A percentile compares a stretch with the other conserved stretches of the same genome.
Evolutionary conservation across 2,329 filamentous ascomycete genomes (phyloP).

Genomic region (Pseudocercospora macadamiae): DNA sequence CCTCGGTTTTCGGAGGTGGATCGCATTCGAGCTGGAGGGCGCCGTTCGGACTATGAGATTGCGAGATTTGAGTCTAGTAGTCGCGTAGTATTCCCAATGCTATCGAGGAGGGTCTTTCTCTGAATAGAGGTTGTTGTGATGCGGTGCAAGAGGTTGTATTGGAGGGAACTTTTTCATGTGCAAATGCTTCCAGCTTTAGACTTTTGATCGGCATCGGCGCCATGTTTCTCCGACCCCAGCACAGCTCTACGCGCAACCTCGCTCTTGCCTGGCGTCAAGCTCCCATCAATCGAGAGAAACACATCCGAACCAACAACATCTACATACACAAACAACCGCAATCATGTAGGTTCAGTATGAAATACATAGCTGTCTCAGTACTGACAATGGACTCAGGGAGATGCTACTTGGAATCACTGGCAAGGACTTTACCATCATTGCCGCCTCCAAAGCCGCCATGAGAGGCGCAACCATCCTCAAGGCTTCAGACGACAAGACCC

Average conservation of each 20-base stretch:
- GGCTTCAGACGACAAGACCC: slow-evolving; percentile 93
- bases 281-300: slow-evolving; percentile 11
- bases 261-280: slow-evolving; percentile 4
- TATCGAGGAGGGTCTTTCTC: too few relatives aligned
- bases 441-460: slow-evolving; percentile 97
- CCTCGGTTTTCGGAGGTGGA: too few relatives aligned
- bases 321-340: slow-evolving; percentile 15
- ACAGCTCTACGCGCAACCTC: slow-evolving; percentile 3
- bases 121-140: too few relatives aligned
- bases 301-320: slow-evolving; percentile 14
- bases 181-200: neutral
- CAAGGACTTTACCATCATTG: slow-evolving; percentile 98
- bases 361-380: neutral
- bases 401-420: slow-evolving; percentile 96
- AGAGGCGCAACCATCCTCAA: slow-evolving; percentile 96
- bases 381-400: slow-evolving; percentile 66
- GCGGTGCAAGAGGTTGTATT: neutral
- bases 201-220: neutral
- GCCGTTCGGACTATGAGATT: neutral
- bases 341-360: slow-evolving; percentile 23
- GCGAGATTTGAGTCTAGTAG: too few relatives aligned
- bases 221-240: neutral
- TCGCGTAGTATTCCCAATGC: too few relatives aligned
- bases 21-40: neutral
- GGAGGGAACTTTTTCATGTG: slow-evolving; percentile 16